Base-by-base conservation (phyloP, 257 asterid genomes). In the Cinchona pubescens region DNA sequence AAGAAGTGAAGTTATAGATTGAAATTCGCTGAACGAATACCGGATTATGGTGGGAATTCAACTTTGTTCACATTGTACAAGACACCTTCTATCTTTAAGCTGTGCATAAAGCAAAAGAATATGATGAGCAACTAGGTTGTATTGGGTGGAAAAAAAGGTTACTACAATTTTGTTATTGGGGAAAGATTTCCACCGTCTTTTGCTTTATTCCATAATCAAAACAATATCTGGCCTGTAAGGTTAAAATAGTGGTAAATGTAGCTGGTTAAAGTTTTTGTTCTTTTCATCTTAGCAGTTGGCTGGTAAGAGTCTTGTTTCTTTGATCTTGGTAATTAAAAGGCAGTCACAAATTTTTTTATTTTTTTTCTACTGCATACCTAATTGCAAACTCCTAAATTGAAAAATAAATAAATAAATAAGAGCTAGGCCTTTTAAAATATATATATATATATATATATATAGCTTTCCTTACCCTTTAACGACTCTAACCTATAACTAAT, bases 1-100 rank as follows among this genome's bases (percentile, higher is more conserved):
- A 71, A 23, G 78, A 74, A 74, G 79, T 78, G 29, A 51, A n/a
- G n/a, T n/a, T n/a, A n/a, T n/a, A n/a, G n/a, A 27, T 30, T 37
- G 58, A 69, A 55, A 60, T 69, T 48, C 25, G 34, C n/a, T 29
- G 32, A 72, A 25, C 11, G n/a, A 67, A 30, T 38, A 53, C 67
- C 25, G n/a, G 49, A 32, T 35, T 58, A 3, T 21, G 27, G 60
- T 34, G 19, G 34, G 25, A 67, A 67, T 11, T 67, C 35, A 38
- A 42, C 55, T 25, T 7, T 42, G 48, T 67, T 25, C 7, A 7
- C 48, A 38, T 14, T n/a, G 56, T 25, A 25, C 37, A 21, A 23
- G 21, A 38, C 4, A 9, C 1, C 53, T n/a, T 38, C 48, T 6
- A 37, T 21, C 53, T 40, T 66, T 23, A 29, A 66, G 12, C 27